These are phyloP conservation scores for Rhizophagus clarus DNA, from an alignment of 192 early-diverging fungal species.

Conservation along the genomic window DNA sequence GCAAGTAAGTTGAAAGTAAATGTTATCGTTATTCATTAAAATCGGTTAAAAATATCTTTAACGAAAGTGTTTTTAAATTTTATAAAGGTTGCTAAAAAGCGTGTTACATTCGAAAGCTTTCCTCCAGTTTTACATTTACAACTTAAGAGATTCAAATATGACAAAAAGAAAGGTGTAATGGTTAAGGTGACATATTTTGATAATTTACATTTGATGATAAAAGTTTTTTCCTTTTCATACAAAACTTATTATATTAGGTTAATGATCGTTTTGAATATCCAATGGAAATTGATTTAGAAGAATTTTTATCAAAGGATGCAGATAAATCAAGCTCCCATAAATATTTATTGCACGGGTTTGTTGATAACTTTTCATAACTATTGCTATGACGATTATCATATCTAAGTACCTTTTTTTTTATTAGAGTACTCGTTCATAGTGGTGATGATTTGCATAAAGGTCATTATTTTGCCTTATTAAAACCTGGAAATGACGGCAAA, in stretches of 20 bases:
- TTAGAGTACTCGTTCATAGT: constrained; percentile 89
- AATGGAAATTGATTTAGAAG: constrained; percentile 78
- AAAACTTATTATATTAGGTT: constrained; percentile 46
- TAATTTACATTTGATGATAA: neutral
- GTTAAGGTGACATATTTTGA: constrained; percentile 66
- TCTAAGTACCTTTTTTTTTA: too few relatives aligned
- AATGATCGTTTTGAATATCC: constrained; percentile 98
- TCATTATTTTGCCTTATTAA: constrained; percentile 92
- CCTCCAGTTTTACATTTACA: constrained; percentile 98
- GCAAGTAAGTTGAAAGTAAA: constrained; percentile 48
- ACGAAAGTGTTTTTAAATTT: neutral
- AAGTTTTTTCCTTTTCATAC: neutral
- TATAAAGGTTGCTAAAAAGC: constrained; percentile 83
- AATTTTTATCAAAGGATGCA: constrained; percentile 74
- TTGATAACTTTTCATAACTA: neutral
- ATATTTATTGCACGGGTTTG: constrained; percentile 87
- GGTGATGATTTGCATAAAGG: constrained; percentile 92
- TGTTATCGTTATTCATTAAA: neutral
- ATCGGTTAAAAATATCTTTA: neutral
- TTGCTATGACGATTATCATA: neutral
- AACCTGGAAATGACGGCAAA: constrained; percentile 73
- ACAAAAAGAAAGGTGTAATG: constrained; percentile 84
- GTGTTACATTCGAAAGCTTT: constrained; percentile 90
- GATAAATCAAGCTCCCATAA: constrained; percentile 65
- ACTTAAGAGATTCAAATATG: constrained; percentile 99